phyloP scores from a whole-genome alignment of 2,329 filamentous ascomycete species.

The Pseudopyrenochaeta lycopersici region DNA sequence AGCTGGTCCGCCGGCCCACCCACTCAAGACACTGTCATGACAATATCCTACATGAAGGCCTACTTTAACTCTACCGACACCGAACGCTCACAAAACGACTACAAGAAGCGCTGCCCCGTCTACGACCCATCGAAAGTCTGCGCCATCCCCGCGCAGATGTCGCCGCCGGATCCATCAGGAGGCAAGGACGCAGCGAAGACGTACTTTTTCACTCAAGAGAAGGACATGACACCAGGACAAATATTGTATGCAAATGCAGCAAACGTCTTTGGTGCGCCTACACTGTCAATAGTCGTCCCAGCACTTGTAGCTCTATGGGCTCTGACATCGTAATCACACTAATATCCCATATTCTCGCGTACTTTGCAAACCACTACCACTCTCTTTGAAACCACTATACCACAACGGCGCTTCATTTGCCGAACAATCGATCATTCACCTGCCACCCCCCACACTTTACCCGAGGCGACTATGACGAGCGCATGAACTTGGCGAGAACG shows the following conservation, averaged over 20 bases:
- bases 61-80: slow-evolving; percentile 77
- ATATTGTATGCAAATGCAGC: slow-evolving; percentile 31
- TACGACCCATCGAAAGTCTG: slow-evolving; percentile 42
- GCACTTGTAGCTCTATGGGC: slow-evolving; percentile 35
- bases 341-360: too few species aligned
- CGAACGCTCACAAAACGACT: slow-evolving; percentile 35
- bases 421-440: slow-evolving; percentile 2
- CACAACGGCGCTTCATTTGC: slow-evolving; percentile 9
- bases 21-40: slow-evolving; percentile 66
- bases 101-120: slow-evolving; percentile 41
- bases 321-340: slow-evolving; percentile 25
- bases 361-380: neutral
- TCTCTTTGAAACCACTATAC: slow-evolving; percentile 10
- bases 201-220: slow-evolving; percentile 47
- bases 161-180: slow-evolving; percentile 36
- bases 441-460: neutral
- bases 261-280: slow-evolving; percentile 21
- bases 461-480: slow-evolving; percentile 15
- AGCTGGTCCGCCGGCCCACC: slow-evolving; percentile 78
- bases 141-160: slow-evolving; percentile 43
- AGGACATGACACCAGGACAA: slow-evolving; percentile 41
- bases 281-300: slow-evolving; percentile 30
- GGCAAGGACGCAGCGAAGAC: slow-evolving; percentile 40
- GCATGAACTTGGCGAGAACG: slow-evolving; percentile 20
- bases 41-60: slow-evolving; percentile 75